A percentile compares a stretch with the other conserved stretches of the same genome.
Conservation (phyloP, 495 filamentous ascomycete species). For the Pyronema domesticum region DNA sequence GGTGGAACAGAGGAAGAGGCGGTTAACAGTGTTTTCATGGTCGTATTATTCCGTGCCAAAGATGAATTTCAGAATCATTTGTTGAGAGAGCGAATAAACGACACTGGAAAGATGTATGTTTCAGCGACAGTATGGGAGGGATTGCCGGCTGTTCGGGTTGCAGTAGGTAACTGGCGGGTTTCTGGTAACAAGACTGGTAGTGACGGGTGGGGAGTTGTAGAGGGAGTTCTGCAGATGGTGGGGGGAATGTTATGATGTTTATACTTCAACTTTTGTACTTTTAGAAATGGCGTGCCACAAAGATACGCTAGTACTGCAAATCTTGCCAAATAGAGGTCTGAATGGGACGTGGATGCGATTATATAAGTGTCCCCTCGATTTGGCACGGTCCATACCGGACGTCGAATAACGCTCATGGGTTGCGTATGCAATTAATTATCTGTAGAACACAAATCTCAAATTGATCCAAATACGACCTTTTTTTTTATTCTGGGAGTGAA, state of each 20-base stretch:
- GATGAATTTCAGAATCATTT: slow-evolving; percentile 45
- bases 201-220: slow-evolving; percentile 34
- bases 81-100: slow-evolving; percentile 55
- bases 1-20: slow-evolving; percentile 23
- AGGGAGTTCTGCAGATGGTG: slow-evolving; percentile 12
- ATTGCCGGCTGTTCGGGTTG: slow-evolving; percentile 53
- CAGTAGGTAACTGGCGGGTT: slow-evolving; percentile 68
- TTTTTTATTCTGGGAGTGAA: too few species aligned
- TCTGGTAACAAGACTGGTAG: slow-evolving; percentile 32
- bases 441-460: too few species aligned
- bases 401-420: too few species aligned
- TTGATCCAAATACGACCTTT: too few species aligned
- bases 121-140: slow-evolving; percentile 65
- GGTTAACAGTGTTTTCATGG: slow-evolving; percentile 44
- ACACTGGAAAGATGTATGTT: slow-evolving; percentile 57
- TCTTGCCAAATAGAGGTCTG: neutral
- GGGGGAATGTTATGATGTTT: neutral
- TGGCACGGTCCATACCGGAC: too few species aligned
- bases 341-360: neutral
- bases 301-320: too few species aligned
- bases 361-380: too few species aligned
- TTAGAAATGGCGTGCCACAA: too few species aligned
- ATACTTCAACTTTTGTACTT: neutral
- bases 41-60: slow-evolving; percentile 65
- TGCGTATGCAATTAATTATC: too few species aligned